Conservation (phyloP, 768 basidiomycete species). For the Lactarius sp. region DNA sequence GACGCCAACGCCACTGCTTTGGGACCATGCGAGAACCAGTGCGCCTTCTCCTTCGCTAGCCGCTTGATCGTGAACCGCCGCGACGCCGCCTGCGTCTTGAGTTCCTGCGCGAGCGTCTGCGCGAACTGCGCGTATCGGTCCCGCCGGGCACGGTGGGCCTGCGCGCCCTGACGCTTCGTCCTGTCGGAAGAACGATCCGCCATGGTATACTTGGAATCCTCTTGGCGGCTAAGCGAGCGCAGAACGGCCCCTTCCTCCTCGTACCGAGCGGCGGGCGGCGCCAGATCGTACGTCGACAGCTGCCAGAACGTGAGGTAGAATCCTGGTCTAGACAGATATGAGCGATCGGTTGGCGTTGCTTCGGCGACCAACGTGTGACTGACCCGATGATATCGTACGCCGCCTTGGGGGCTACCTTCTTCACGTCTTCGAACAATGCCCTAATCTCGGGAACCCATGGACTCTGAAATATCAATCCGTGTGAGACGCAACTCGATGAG, state of each 20-base stretch:
- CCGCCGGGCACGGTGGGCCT: conserved; percentile 53
- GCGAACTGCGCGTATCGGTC: conserved; percentile 64
- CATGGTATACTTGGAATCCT: conserved; percentile 54
- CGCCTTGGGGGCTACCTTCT: conserved; percentile 61
- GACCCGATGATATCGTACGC: conserved; percentile 69
- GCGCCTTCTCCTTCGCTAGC: conserved; percentile 66
- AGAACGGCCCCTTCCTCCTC: conserved; percentile 67
- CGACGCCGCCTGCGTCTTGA: conserved; percentile 69
- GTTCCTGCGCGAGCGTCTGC: conserved; percentile 56
- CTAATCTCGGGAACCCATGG: conserved; percentile 79
- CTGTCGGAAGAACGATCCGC: conserved; percentile 74
- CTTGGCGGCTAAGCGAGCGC: conserved; percentile 57
- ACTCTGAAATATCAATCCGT: conserved; percentile 37
- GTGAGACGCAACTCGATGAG: neutral
- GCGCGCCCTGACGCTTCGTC: conserved; percentile 50
- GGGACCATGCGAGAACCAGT: conserved; percentile 71
- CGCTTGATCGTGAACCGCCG: conserved; percentile 74
- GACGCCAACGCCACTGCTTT: conserved; percentile 50
- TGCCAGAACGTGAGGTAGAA: conserved; percentile 99
- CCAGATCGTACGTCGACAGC: conserved; percentile 83
- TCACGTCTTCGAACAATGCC: conserved; percentile 70
- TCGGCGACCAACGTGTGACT: conserved; percentile 30
- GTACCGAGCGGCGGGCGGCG: conserved; percentile 71
- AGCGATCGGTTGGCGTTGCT: conserved; percentile 4
- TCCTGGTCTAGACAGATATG: conserved; percentile 53